Evolutionary conservation across 2,329 filamentous ascomycete genomes (phyloP), one percentile per base, ranked within the genome.

Genomic region (Dactylellina cionopaga): DNA sequence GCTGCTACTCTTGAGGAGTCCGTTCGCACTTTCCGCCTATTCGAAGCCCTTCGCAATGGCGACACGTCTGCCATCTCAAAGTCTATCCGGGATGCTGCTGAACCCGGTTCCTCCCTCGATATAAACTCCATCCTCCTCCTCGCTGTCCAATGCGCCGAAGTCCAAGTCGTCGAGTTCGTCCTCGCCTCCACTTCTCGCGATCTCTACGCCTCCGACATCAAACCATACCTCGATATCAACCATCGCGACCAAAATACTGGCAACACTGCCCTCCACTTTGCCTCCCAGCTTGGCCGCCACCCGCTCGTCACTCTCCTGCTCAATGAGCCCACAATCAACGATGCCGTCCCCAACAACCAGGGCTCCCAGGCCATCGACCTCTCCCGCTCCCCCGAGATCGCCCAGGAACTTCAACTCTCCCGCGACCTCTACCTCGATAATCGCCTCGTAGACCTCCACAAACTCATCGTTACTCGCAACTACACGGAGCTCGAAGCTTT

Each of bases 121-220:
- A 72, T 92, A 25, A 90, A 93, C 69, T 95, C 92, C 1, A 90
- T 98, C 41, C 84, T 99, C 35, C 94, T 99, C 80, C 84, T 99
- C 39, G 93, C 95, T 24, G 92, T 98, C 44, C 95, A 99, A 81
- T 98, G 94, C 81, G 94, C 95, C 52, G 95, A 98, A 80, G 86
- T 90, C 51, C 89, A 92, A 17, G 92, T 99, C 25, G 90, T 99
- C 59, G 93, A 99, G 80, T 97, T 94, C 78, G 90, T 98, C n/a
- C 82, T 99, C 43, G 93, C 92, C 1, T 84, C 85, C 56, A 84
- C 82, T 15, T 80, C 79, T 2, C 74, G 79, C 2, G 77, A 78
- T 3, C 77, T 80, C 1, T 86, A 92, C 74, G 87, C 90, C 27
- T 85, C 83, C 11, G 84, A 83, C 41, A 83, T 83, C 56, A 69